Percentiles rank a stretch among this genome's conserved stretches.
phyloP scores from a whole-genome alignment of 2,329 filamentous ascomycete species.

The Orbilia brochopaga region DNA sequence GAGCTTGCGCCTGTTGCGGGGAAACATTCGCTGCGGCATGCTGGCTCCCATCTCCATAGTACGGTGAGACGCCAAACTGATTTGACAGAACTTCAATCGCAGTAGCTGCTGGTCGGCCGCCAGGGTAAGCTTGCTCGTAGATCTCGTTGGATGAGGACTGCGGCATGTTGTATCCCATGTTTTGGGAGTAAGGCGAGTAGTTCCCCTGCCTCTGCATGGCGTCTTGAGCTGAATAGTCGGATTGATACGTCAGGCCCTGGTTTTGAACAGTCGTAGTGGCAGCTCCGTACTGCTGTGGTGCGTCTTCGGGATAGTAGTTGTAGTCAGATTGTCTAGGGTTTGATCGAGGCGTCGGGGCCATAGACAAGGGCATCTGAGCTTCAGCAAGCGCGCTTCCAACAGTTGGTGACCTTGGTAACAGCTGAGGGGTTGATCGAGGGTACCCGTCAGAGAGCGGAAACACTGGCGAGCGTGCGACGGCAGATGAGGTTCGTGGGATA shows the following conservation, averaged over 20 bases:
- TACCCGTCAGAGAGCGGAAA: slow-evolving; percentile 41
- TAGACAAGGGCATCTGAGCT: slow-evolving; percentile 51
- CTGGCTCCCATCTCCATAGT: slow-evolving; percentile 52
- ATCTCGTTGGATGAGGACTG: slow-evolving; percentile 51
- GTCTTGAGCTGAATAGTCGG: slow-evolving; percentile 46
- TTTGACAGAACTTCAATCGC: slow-evolving; percentile 55
- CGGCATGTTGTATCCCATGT: slow-evolving; percentile 53
- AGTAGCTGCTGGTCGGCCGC: slow-evolving; percentile 54
- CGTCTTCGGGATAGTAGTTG: slow-evolving; percentile 47
- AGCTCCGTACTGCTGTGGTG: slow-evolving; percentile 41
- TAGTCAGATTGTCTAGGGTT: slow-evolving; percentile 44
- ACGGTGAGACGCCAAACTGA: slow-evolving; percentile 54
- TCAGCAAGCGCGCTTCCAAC: slow-evolving; percentile 32
- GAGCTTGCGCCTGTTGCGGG: slow-evolving; percentile 52
- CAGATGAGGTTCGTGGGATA: slow-evolving; percentile 45
- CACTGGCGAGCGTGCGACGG: slow-evolving; percentile 34
- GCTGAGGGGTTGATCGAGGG: slow-evolving; percentile 33
- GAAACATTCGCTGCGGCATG: slow-evolving; percentile 49
- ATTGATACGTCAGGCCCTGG: slow-evolving; percentile 35
- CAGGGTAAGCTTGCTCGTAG: slow-evolving; percentile 53
- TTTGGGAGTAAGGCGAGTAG: slow-evolving; percentile 54
- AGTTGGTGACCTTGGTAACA: slow-evolving; percentile 42
- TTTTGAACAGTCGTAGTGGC: slow-evolving; percentile 35
- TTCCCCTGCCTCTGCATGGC: slow-evolving; percentile 47
- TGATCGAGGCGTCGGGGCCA: slow-evolving; percentile 46